Evolutionary conservation across 768 basidiomycete species (phyloP).

Genomic region (Postia placenta): DNA sequence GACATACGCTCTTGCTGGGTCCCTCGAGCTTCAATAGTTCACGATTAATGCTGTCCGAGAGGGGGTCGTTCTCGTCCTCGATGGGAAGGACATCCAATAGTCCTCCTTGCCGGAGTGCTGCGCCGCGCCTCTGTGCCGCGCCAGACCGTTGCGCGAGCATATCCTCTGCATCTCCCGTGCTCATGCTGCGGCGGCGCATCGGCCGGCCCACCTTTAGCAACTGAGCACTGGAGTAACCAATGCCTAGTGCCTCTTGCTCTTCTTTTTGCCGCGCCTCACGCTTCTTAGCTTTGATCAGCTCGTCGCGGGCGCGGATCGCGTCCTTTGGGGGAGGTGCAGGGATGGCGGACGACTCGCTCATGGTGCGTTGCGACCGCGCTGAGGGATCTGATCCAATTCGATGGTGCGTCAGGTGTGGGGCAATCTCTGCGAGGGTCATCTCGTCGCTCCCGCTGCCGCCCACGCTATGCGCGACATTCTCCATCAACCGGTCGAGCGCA

Average conservation of each 20-base stretch:
- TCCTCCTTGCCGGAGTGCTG: conserved; percentile 23
- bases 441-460: conserved; percentile 2
- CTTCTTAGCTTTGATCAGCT: conserved; percentile 65
- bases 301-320: conserved; percentile 59
- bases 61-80: conserved; percentile 43
- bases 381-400: not conserved
- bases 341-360: conserved; percentile 21
- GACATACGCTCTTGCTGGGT: conserved; percentile 19
- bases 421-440: not conserved
- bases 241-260: conserved; percentile 32
- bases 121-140: conserved; percentile 19
- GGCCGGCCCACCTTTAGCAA: conserved; percentile 34
- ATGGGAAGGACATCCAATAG: conserved; percentile 33
- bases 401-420: conserved; percentile 2
- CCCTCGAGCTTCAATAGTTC: conserved; percentile 59
- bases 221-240: conserved; percentile 11
- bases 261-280: conserved; percentile 54
- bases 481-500: conserved; percentile 36
- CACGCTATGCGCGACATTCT: conserved; percentile 24
- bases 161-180: conserved; percentile 66
- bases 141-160: conserved; percentile 25
- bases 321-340: conserved; percentile 51
- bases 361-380: not conserved
- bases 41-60: conserved; percentile 66
- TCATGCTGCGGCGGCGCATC: conserved; percentile 65